Base-by-base conservation (phyloP, 2,329 filamentous ascomycete genomes). In the Lecanicillium sp. region DNA sequence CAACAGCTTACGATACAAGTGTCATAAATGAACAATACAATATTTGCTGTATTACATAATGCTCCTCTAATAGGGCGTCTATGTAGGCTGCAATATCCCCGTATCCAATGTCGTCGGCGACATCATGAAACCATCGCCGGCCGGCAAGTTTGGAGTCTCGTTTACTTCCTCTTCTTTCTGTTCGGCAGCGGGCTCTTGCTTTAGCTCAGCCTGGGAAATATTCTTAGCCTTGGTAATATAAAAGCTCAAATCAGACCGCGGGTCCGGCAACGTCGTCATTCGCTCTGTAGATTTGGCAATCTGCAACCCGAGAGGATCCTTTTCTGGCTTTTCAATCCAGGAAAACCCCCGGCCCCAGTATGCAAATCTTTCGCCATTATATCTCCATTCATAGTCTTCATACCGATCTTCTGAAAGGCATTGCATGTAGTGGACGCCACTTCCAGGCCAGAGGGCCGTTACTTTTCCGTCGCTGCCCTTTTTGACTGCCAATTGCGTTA, bases 361-460 rank as follows among this genome's bases (percentile, higher is more conserved):
- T 2, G 42, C 44, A 33, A 43, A 52, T 9, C 50, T 41, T 20
- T 52, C 46, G 3, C 37, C 33, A 4, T 48, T 38, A 22, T 48
- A 47, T 7, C 14, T 29, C 50, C 50, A 52, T 4, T 48, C 40
- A 16, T 48, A 54, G 22, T 53, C 51, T 33, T 53, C 49, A 46
- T 46, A 53, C 16, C 51, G 37, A 19, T 51, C 43, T 18, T 49
- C 49, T 6, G 48, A 47, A 14, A 70, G 44, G 5, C 59, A 58
- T 40, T 70, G 62, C 35, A 68, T 63, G 43, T 64, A 68, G 45
- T 70, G 67, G 9, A 71, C 52, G 3, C 62, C 61, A n/a, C 53
- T 59, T n/a, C 65, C 64, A 9, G 61, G 57, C 48, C 62, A 67
- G 13, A 62, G 46, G 5, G 62, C 63, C 5, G 61, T 58, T 29